Base-by-base conservation (phyloP, 2,329 filamentous ascomycete genomes). In the Atkinsonella texensis region DNA sequence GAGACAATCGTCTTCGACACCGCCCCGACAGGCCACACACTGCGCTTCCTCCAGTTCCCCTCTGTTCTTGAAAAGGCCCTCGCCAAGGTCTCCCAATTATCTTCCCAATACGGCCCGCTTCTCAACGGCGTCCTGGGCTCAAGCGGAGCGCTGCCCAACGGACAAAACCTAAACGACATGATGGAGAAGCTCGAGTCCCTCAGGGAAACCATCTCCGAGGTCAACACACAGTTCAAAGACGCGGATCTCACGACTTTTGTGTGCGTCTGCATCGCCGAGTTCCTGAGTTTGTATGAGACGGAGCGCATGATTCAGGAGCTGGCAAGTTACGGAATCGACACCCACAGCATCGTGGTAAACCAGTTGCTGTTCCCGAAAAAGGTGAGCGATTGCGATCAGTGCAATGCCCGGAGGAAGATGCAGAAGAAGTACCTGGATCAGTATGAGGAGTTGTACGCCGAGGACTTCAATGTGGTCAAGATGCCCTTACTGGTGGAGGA, bases 261-360 rank as follows among this genome's bases (percentile, higher is more conserved):
- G 50, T 97, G 93, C 68, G 93, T 98, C 55, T 95, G 93, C 69
- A 98, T 98, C 67, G 88, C 93, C 50, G 93, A 98, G 71, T 98
- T 98, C 74, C 70, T 98, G 61, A 90, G 85, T 39, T 77, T 98
- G 49, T 98, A 98, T 74, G 93, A 98, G 77, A 98, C 93, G 55
- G 93, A 98, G 76, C 87, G 93, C 62, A 97, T 98, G 93, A 97
- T 98, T 62, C 93, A 98, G 76, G 93, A 98, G 74, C 76, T 98
- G 55, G 84, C 89, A 46, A 86, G 80, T 67, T 98, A 95, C 72
- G 76, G 85, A 63, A 98, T 98, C 66, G 93, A 98, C 68, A 95
- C 91, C 7, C 93, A 97, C 73, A 83, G 85, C 65, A 97, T 98
- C 66, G 93, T 98, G 45, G 93, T 98, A 63, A 98, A 98, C 70